Evolutionary conservation across 2,329 filamentous ascomycete species (phyloP).

Genomic region (Alternaria brassicae): DNA sequence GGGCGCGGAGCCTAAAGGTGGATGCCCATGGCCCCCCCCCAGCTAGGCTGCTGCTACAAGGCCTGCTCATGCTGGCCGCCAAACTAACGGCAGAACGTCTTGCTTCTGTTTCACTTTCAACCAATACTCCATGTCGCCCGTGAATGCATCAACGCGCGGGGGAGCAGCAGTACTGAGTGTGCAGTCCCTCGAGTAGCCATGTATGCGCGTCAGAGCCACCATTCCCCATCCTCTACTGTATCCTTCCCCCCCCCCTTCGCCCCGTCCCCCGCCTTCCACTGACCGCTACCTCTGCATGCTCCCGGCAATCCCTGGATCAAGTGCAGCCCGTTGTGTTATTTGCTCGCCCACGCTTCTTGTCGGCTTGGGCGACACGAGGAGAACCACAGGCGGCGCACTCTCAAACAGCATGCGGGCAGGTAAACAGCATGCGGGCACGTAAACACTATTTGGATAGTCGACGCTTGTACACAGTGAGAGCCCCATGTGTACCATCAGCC

Average conservation of each 20-base stretch:
- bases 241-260: too few relatives aligned
- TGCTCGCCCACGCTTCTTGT: slow-evolving; percentile 14
- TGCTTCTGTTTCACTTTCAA: slow-evolving; percentile 10
- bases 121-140: too few relatives aligned
- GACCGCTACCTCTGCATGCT: slow-evolving; percentile 17
- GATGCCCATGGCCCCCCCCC: not conserved
- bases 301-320: slow-evolving; percentile 8
- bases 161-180: too few relatives aligned
- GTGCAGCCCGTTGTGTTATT: slow-evolving; percentile 9
- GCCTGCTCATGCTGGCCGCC: slow-evolving; percentile 15
- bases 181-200: not conserved
- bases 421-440: slow-evolving; percentile 3
- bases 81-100: slow-evolving; percentile 14
- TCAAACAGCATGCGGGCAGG: slow-evolving; percentile 2
- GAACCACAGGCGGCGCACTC: slow-evolving; percentile 3
- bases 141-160: too few relatives aligned
- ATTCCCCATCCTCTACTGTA: too few relatives aligned
- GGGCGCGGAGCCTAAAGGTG: not conserved
- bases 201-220: too few relatives aligned
- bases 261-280: not conserved
- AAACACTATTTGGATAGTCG: not conserved
- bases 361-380: slow-evolving; percentile 19
- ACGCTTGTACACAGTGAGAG: too few relatives aligned
- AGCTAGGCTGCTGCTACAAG: not conserved
- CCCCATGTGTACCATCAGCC: not conserved